Evolutionary conservation across 192 early-diverging fungal genomes (phyloP).

Genomic region (Mortierella hygrophila): DNA sequence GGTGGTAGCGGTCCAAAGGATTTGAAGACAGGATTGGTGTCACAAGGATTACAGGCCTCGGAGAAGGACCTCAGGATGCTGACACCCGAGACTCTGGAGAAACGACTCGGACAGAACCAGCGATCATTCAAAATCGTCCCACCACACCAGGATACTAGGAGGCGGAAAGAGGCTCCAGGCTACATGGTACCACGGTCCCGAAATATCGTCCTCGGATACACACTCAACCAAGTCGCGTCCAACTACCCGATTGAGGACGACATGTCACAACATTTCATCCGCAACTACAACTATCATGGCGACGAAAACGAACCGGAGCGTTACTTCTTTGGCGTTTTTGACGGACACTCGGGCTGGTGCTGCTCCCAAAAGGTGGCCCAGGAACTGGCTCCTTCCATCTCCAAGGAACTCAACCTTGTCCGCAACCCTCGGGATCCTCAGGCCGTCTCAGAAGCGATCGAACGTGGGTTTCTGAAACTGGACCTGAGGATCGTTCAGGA

Average conservation of each 20-base stretch:
- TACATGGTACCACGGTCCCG: neutral
- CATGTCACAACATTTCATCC: slow-evolving; percentile 39
- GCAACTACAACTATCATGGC: slow-evolving; percentile 22
- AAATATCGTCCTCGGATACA: slow-evolving; percentile 35
- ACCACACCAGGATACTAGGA: neutral
- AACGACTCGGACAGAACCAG: slow-evolving; percentile 33
- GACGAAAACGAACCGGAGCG: slow-evolving; percentile 23
- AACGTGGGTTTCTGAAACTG: slow-evolving; percentile 60
- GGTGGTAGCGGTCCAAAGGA: neutral
- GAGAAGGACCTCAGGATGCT: slow-evolving; percentile 25
- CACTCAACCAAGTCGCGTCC: slow-evolving; percentile 58
- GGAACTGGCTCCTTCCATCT: slow-evolving; percentile 61
- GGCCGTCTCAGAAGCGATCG: slow-evolving; percentile 37
- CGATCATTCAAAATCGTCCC: slow-evolving; percentile 17
- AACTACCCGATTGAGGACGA: slow-evolving; percentile 67
- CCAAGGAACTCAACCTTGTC: slow-evolving; percentile 49
- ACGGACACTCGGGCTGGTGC: slow-evolving; percentile 66
- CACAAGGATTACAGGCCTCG: neutral
- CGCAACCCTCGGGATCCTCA: neutral
- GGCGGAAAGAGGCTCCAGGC: neutral
- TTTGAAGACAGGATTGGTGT: neutral
- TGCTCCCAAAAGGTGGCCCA: slow-evolving; percentile 60
- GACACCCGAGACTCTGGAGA: slow-evolving; percentile 37
- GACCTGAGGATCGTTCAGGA: slow-evolving; percentile 63
- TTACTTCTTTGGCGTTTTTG: slow-evolving; percentile 63